Conservation (phyloP, 2,329 filamentous ascomycete genomes). For the Beauveria brongniartii region DNA sequence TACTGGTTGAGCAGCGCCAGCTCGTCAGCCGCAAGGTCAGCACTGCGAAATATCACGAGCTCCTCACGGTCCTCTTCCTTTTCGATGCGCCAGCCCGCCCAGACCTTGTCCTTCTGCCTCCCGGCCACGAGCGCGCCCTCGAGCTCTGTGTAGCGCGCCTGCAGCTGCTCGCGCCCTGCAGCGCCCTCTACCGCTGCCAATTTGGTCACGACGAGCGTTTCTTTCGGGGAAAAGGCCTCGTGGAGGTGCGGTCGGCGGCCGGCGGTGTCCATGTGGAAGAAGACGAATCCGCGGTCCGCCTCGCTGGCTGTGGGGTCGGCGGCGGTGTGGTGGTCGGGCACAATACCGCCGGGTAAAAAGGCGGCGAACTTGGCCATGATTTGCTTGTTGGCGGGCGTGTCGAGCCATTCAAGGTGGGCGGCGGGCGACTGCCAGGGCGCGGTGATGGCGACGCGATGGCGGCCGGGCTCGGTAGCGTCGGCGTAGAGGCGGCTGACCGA, state of each 20-base stretch:
- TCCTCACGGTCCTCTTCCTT: constrained; percentile 26
- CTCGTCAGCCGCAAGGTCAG: constrained; percentile 27
- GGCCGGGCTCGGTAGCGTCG: constrained; percentile 24
- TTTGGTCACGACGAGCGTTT: constrained; percentile 27
- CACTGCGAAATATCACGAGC: constrained; percentile 33
- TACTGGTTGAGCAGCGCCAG: constrained; percentile 17
- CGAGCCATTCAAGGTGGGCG: constrained; percentile 36
- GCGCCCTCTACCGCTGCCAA: constrained; percentile 25
- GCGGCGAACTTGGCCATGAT: constrained; percentile 25
- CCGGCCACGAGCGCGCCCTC: constrained; percentile 24
- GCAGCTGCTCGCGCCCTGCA: constrained; percentile 24
- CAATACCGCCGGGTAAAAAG: constrained; percentile 21
- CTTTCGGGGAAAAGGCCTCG: constrained; percentile 18
- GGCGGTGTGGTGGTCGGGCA: constrained; percentile 18
- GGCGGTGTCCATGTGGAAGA: constrained; percentile 34
- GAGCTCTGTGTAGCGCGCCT: constrained; percentile 24
- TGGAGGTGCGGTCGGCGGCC: constrained; percentile 18
- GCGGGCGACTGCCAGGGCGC: constrained; percentile 36
- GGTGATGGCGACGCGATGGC: constrained; percentile 32
- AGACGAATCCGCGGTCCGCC: constrained; percentile 21
- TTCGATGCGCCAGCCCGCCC: constrained; percentile 36
- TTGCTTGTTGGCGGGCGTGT: constrained; percentile 30
- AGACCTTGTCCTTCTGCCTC: constrained; percentile 24
- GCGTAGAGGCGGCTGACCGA: constrained; percentile 29
- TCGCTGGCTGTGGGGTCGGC: constrained; percentile 23